Evolutionary conservation across 345 rosid species (phyloP).

Genomic region (Euphorbia pulcherrima): DNA sequence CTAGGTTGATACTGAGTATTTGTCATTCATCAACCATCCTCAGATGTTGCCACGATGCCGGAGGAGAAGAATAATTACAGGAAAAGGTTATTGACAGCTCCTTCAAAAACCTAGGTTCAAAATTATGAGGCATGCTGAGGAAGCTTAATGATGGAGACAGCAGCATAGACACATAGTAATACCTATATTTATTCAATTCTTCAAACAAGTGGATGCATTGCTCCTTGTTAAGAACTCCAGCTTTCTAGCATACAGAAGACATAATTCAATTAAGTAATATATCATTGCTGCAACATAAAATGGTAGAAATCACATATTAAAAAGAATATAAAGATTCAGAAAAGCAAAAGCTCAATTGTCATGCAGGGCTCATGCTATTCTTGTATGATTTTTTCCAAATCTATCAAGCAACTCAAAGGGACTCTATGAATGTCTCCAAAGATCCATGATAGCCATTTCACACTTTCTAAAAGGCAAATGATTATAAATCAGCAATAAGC

Average conservation of each 20-base stretch:
- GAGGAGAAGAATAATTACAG: not conserved
- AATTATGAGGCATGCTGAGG: not conserved
- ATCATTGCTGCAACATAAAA: not conserved
- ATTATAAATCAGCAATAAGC: not conserved
- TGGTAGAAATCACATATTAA: too few species aligned
- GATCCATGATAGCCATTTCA: not conserved
- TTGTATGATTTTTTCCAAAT: not conserved
- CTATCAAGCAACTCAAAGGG: not conserved
- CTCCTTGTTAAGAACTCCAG: conserved; percentile 57
- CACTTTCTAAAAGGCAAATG: not conserved
- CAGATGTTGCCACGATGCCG: too few species aligned
- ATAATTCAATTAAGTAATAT: conserved; percentile 8
- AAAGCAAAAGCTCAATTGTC: too few species aligned
- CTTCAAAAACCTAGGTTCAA: not conserved
- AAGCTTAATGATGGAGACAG: conserved; percentile 11
- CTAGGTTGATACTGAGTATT: not conserved
- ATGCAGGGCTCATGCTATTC: not conserved
- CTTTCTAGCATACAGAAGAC: conserved; percentile 41
- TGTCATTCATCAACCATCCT: not conserved
- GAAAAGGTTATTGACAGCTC: not conserved
- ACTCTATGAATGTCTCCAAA: not conserved
- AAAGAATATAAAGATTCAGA: too few species aligned
- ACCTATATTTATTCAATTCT: conserved; percentile 88
- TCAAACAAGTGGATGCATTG: conserved; percentile 76
- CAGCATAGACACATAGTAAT: conserved; percentile 10